These are phyloP conservation scores for Mycena polygramma DNA, from an alignment of 768 basidiomycete species.

Conservation along the genomic window DNA sequence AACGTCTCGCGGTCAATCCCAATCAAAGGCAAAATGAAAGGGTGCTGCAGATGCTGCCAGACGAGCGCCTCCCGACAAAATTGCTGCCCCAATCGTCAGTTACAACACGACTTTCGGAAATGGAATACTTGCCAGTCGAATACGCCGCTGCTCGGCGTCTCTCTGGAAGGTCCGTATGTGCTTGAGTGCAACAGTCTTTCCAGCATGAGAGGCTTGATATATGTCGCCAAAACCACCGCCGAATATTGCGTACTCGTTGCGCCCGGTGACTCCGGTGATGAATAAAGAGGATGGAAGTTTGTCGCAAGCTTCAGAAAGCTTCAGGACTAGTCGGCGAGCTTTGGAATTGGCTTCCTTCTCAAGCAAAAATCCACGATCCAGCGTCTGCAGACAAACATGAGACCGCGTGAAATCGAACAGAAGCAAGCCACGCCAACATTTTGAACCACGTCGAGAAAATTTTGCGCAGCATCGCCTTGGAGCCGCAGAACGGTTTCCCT, in stretches of 20 bases:
- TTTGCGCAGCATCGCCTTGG: conserved; percentile 10
- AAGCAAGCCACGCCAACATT: not conserved
- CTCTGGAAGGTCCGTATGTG: conserved; percentile 9
- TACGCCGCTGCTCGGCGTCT: conserved; percentile 7
- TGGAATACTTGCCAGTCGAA: conserved; percentile 9
- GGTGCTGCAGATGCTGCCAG: conserved; percentile 47
- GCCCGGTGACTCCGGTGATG: conserved; percentile 31
- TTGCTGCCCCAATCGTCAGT: conserved; percentile 28
- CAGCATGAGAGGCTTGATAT: conserved; percentile 31
- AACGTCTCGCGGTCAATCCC: conserved; percentile 46
- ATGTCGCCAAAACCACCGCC: conserved; percentile 42
- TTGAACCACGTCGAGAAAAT: conserved; percentile 23
- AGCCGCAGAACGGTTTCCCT: conserved; percentile 9
- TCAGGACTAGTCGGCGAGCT: conserved; percentile 33
- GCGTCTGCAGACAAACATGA: conserved; percentile 4
- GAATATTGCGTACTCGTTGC: conserved; percentile 21
- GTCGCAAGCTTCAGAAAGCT: conserved; percentile 34
- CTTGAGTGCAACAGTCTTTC: conserved; percentile 22
- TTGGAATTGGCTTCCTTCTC: conserved; percentile 5
- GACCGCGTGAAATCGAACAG: not conserved
- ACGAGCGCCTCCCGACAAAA: conserved; percentile 47
- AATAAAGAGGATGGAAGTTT: conserved; percentile 36
- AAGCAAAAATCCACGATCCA: conserved; percentile 9
- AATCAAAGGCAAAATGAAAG: conserved; percentile 46
- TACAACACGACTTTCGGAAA: not conserved